A percentile compares a stretch with the other conserved stretches of the same genome.
Conservation (phyloP, 164 flowering plant genomes). For the Saururus chinensis region DNA sequence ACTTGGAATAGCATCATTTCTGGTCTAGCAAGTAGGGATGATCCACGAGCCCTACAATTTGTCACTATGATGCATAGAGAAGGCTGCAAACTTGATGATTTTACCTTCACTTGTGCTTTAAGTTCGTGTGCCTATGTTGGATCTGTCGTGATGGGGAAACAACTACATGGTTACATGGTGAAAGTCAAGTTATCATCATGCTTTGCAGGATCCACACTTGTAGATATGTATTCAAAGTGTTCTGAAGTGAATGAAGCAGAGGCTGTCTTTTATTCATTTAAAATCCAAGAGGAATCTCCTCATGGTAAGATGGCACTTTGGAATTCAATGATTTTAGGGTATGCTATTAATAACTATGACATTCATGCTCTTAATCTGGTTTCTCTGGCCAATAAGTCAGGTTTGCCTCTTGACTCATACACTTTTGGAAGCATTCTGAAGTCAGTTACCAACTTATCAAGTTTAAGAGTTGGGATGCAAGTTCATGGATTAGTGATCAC, state of each 20-base stretch:
- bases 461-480: slow-evolving; percentile 16
- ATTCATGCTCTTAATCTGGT: slow-evolving; percentile 11
- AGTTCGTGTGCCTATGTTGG: slow-evolving; percentile 14
- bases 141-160: slow-evolving; percentile 12
- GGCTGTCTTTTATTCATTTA: slow-evolving; percentile 6
- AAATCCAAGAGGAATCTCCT: slow-evolving; percentile 2
- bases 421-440: slow-evolving; percentile 20
- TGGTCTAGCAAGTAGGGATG: slow-evolving; percentile 10
- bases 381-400: slow-evolving; percentile 11
- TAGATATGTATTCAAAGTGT: slow-evolving; percentile 22
- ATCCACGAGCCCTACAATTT: slow-evolving; percentile 9
- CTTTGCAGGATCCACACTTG: slow-evolving; percentile 12
- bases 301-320: slow-evolving; percentile 13
- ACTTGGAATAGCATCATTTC: slow-evolving; percentile 25
- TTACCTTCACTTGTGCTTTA: slow-evolving; percentile 21
- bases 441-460: slow-evolving; percentile 4
- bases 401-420: slow-evolving; percentile 13
- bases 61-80: slow-evolving; percentile 13
- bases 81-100: slow-evolving; percentile 14
- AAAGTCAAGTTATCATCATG: slow-evolving; percentile 7
- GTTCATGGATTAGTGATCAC: slow-evolving; percentile 21
- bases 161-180: slow-evolving; percentile 15
- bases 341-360: slow-evolving; percentile 7
- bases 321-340: slow-evolving; percentile 20
- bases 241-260: slow-evolving; percentile 13